These are phyloP conservation scores for Eucalyptus sp. DNA, from an alignment of 345 rosid species.

Conservation along the genomic window DNA sequence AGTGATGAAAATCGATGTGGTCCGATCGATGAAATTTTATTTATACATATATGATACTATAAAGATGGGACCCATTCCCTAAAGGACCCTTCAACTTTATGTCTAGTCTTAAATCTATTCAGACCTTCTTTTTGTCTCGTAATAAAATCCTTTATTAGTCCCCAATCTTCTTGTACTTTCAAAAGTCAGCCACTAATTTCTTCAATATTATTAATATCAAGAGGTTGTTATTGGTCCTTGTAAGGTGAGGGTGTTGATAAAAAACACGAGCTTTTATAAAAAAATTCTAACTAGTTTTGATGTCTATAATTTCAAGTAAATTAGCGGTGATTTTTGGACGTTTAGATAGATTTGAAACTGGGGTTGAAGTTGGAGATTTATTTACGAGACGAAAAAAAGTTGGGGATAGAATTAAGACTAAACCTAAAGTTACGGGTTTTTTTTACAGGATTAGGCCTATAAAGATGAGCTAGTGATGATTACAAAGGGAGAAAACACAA, in stretches of 20 bases:
- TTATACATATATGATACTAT: background rate
- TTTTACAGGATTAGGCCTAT: background rate
- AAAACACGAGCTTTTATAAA: accelerated
- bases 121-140: no score
- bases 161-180: background rate
- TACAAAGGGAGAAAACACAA: background rate
- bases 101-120: accelerated
- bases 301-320: no score
- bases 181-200: background rate
- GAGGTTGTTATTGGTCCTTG: background rate
- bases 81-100: background rate
- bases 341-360: background rate
- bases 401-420: background rate
- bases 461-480: background rate
- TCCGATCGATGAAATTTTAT: background rate
- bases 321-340: background rate
- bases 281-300: accelerated
- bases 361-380: accelerated
- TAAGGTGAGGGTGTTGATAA: accelerated
- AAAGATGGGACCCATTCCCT: background rate
- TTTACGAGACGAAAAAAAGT: accelerated
- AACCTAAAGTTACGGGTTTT: accelerated
- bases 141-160: no score
- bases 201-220: background rate
- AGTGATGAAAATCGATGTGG: accelerated